phyloP scores from a whole-genome alignment of 164 flowering plant species.

The Euptelea pleiosperma region DNA sequence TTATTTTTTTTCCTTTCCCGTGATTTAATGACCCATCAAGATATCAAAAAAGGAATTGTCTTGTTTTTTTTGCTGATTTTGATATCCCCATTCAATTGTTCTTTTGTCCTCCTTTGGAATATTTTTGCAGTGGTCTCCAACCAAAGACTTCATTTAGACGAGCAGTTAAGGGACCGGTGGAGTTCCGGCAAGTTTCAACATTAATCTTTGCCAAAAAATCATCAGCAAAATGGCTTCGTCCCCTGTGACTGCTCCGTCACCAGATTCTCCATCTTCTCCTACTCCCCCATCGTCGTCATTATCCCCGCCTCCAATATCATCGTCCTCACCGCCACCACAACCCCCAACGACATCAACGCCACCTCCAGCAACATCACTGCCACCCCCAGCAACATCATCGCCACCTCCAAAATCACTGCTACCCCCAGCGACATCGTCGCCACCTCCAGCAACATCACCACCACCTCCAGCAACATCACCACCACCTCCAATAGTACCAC shows the following conservation, averaged over 20 bases:
- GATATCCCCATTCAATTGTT: background rate
- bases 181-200: slow-evolving; percentile 8
- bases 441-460: slow-evolving; percentile 7
- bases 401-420: background rate
- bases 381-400: slow-evolving; percentile 8
- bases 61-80: background rate
- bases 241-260: slow-evolving; percentile 27
- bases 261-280: slow-evolving; percentile 16
- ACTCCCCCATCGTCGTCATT: slow-evolving; percentile 18
- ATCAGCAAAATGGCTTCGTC: slow-evolving; percentile 27
- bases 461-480: background rate
- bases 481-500: background rate
- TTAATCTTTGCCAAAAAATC: background rate
- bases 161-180: slow-evolving; percentile 11
- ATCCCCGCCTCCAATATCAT: slow-evolving; percentile 8
- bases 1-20: background rate
- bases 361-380: slow-evolving; percentile 1
- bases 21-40: no score
- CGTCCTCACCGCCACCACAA: slow-evolving; percentile 6
- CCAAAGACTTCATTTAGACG: slow-evolving; percentile 1
- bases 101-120: background rate
- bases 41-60: no score
- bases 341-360: background rate
- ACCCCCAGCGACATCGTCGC: slow-evolving; percentile 10
- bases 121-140: background rate